A percentile compares a stretch with the other conserved stretches of the same genome.
Conservation (phyloP, 176 grass and related monocot genomes). For the Oryza glumipatula region DNA sequence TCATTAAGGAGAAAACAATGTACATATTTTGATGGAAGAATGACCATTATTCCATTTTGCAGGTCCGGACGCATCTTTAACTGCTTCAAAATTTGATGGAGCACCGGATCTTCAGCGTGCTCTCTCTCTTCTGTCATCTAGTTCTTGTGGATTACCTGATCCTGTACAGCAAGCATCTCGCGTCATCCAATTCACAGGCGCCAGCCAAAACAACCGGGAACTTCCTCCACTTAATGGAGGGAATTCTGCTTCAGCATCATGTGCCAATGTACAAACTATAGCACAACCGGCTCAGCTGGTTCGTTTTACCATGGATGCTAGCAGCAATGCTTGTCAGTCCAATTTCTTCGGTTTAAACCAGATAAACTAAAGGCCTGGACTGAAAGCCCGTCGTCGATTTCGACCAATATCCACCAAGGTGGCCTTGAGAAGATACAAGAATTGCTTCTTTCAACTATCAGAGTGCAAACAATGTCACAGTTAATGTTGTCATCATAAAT, state of each 20-base stretch:
- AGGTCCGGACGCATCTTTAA: conserved; percentile 56
- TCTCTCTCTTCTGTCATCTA: conserved; percentile 99
- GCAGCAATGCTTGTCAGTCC: conserved; percentile 40
- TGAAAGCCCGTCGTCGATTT: background rate
- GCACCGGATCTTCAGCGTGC: conserved; percentile 93
- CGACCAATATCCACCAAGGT: conserved; percentile 32
- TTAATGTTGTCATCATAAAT: conserved; percentile 34
- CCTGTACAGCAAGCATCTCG: conserved; percentile 53
- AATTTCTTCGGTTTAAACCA: conserved; percentile 48
- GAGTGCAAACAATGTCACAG: conserved; percentile 30
- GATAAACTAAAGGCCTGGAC: conserved; percentile 41
- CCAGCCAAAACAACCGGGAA: conserved; percentile 40
- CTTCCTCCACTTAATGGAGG: conserved; percentile 44
- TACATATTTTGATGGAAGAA: background rate
- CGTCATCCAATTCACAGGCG: conserved; percentile 48
- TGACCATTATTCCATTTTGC: conserved; percentile 29
- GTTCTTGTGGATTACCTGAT: conserved; percentile 55
- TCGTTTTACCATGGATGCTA: conserved; percentile 48
- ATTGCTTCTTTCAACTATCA: conserved; percentile 22
- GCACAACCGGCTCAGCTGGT: conserved; percentile 35
- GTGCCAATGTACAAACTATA: conserved; percentile 39
- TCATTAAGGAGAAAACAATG: no score
- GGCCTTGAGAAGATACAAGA: conserved; percentile 19
- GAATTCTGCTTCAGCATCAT: conserved; percentile 36
- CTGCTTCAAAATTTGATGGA: conserved; percentile 85